Percentiles rank a stretch among this genome's conserved stretches.
Conservation (phyloP, 2,329 filamentous ascomycete genomes). For the Fusarium irregulare region DNA sequence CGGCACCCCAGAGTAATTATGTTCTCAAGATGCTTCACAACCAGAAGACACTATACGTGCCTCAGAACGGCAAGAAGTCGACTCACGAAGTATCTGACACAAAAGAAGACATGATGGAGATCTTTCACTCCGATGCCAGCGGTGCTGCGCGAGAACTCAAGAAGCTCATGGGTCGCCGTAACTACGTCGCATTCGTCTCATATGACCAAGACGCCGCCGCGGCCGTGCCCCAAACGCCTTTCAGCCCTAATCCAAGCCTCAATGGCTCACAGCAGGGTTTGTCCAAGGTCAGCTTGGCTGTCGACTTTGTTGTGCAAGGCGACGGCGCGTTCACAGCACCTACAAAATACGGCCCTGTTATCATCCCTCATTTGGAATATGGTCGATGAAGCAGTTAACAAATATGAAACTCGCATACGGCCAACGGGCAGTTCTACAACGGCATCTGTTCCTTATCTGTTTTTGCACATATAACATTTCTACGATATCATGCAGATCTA, state of each 20-base stretch:
- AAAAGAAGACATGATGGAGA: conserved; percentile 99
- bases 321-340: conserved; percentile 83
- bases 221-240: conserved; percentile 50
- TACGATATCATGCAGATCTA: conserved; percentile 35
- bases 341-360: conserved; percentile 96
- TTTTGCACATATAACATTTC: conserved; percentile 35
- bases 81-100: conserved; percentile 85
- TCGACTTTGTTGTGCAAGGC: conserved; percentile 97
- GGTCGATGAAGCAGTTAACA: conserved; percentile 56
- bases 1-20: conserved; percentile 85
- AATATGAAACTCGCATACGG: background rate
- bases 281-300: conserved; percentile 83
- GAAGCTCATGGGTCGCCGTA: conserved; percentile 91
- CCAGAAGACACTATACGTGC: conserved; percentile 91
- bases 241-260: conserved; percentile 54
- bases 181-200: conserved; percentile 93
- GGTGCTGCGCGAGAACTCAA: conserved; percentile 86
- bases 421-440: background rate
- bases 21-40: conserved; percentile 95
- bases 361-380: conserved; percentile 87
- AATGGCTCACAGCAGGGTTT: conserved; percentile 57
- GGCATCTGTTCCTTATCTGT: conserved; percentile 4
- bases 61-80: conserved; percentile 83
- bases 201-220: conserved; percentile 86
- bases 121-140: conserved; percentile 93